These are phyloP conservation scores for Agarophyton chilense DNA, from an alignment of 23 red algal genomes.

Conservation along the genomic window DNA sequence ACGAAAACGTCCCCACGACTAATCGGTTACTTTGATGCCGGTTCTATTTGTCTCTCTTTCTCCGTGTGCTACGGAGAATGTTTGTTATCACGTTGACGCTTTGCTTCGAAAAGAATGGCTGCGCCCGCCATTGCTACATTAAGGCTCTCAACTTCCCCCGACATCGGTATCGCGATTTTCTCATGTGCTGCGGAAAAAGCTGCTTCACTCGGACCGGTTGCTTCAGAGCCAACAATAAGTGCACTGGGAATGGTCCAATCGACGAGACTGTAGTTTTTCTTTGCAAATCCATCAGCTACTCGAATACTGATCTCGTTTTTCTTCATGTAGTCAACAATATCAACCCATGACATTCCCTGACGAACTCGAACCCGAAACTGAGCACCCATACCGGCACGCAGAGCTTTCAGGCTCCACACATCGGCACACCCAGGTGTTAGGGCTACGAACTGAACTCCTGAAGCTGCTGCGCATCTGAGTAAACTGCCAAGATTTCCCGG, in stretches of 20 bases:
- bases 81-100: slow-evolving; percentile 59
- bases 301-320: slow-evolving; percentile 30
- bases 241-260: slow-evolving; percentile 52
- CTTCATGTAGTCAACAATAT: slow-evolving; percentile 22
- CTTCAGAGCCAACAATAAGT: slow-evolving; percentile 86
- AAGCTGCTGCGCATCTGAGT: slow-evolving; percentile 81
- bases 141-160: slow-evolving; percentile 70
- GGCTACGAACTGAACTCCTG: slow-evolving; percentile 65
- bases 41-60: too few relatives aligned
- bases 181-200: slow-evolving; percentile 42
- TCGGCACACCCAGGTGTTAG: slow-evolving; percentile 81
- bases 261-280: slow-evolving; percentile 18
- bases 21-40: too few relatives aligned
- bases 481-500: slow-evolving; percentile 96
- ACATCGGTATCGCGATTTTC: slow-evolving; percentile 83
- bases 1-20: too few relatives aligned
- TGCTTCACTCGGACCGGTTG: slow-evolving; percentile 70
- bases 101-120: slow-evolving; percentile 89
- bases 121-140: slow-evolving; percentile 92
- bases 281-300: slow-evolving; percentile 59
- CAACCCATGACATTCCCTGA: slow-evolving; percentile 39
- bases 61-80: too few relatives aligned
- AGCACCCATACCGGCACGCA: slow-evolving; percentile 97
- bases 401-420: slow-evolving; percentile 84
- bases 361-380: slow-evolving; percentile 81